These are phyloP conservation scores for Solanum sejunctum DNA, from an alignment of 257 asterid species.

Conservation along the genomic window DNA sequence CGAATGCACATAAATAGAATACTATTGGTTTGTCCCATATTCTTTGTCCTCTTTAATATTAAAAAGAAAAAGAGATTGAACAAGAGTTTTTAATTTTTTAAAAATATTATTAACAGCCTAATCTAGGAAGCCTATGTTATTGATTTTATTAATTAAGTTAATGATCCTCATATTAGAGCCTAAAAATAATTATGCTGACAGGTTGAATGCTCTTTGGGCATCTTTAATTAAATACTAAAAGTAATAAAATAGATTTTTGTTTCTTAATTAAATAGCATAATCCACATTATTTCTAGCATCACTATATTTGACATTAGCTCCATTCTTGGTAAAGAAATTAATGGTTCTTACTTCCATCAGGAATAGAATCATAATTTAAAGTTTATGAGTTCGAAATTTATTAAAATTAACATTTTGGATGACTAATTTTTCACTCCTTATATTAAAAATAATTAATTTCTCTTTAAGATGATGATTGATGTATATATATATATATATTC, in stretches of 20 bases:
- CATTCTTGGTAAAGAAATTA: neutral
- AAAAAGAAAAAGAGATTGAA: neutral
- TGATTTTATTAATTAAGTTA: neutral
- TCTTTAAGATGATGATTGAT: too few relatives aligned
- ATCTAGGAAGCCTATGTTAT: neutral
- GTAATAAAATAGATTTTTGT: neutral
- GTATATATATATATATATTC: too few relatives aligned
- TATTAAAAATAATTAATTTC: neutral
- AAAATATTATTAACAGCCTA: neutral
- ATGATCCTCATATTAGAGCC: neutral
- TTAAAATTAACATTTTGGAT: neutral
- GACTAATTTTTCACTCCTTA: neutral
- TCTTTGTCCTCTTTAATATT: slow-evolving; percentile 1
- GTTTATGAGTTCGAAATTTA: neutral
- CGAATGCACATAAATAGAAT: slow-evolving; percentile 9
- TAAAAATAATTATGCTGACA: neutral
- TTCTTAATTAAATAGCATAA: neutral
- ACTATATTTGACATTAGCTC: neutral
- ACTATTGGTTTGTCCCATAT: slow-evolving; percentile 22
- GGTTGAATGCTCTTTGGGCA: neutral
- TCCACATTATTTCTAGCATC: neutral
- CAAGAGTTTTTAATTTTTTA: neutral
- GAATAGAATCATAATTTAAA: neutral
- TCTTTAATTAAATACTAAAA: neutral
- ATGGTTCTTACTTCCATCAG: neutral